These are phyloP conservation scores for Taiwanofungus camphoratus DNA, from an alignment of 1,284 basidiomycete genomes.

Conservation along the genomic window DNA sequence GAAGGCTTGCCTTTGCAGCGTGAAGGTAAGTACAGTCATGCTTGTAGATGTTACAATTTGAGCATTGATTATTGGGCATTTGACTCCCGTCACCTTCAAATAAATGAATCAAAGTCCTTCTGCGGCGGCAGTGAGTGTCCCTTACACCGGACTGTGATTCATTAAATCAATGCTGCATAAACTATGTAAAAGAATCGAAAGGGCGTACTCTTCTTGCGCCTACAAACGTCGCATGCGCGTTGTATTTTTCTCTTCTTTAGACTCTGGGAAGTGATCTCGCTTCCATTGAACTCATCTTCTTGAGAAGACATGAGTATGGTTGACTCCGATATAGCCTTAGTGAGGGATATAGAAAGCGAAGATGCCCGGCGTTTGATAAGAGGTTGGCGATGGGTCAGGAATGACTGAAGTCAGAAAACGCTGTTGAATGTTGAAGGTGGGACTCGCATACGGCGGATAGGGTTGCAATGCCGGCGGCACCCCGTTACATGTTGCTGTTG, in stretches of 20 bases:
- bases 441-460: too few species aligned
- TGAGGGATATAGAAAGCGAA: too few species aligned
- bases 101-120: neutral
- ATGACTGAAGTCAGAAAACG: too few species aligned
- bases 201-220: conserved; percentile 66
- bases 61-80: conserved; percentile 65
- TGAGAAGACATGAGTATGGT: conserved; percentile 47
- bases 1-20: conserved; percentile 62
- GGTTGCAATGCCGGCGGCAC: too few species aligned
- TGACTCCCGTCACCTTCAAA: conserved; percentile 27
- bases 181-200: neutral
- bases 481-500: too few species aligned
- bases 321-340: too few species aligned
- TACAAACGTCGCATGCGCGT: conserved; percentile 70
- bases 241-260: conserved; percentile 66
- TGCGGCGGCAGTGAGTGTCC: neutral
- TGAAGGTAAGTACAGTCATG: conserved; percentile 77
- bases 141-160: conserved; percentile 25
- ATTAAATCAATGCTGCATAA: conserved; percentile 1
- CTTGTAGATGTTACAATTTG: conserved; percentile 71
- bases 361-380: too few species aligned
- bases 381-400: too few species aligned
- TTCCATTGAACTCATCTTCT: conserved; percentile 39
- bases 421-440: too few species aligned
- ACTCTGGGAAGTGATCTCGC: conserved; percentile 23